Percentiles rank a stretch among this genome's conserved stretches.
These are phyloP conservation scores for Clonostachys rosea DNA, from an alignment of 2,329 filamentous ascomycete species.

Conservation along the genomic window DNA sequence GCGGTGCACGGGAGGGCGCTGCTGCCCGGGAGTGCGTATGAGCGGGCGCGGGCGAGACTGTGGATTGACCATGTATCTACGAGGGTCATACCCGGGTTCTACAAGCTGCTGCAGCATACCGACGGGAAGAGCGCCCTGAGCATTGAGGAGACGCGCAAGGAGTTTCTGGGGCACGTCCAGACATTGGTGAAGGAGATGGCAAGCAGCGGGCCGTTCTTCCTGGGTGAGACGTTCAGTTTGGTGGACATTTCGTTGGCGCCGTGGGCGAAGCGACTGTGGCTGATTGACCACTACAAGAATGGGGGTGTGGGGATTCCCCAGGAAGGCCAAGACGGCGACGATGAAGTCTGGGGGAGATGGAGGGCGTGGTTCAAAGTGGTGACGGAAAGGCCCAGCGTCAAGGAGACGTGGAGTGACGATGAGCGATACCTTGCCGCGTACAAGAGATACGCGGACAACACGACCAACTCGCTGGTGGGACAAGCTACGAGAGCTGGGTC, in stretches of 20 bases:
- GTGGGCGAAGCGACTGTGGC: conserved; percentile 67
- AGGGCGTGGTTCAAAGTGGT: conserved; percentile 58
- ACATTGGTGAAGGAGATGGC: conserved; percentile 58
- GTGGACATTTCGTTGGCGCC: conserved; percentile 70
- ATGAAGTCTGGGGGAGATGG: conserved; percentile 60
- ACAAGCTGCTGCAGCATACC: conserved; percentile 56
- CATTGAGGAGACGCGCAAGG: conserved; percentile 47
- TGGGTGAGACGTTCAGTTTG: conserved; percentile 57
- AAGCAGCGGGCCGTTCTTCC: conserved; percentile 56
- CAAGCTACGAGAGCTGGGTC: conserved; percentile 59
- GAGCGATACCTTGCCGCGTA: conserved; percentile 67
- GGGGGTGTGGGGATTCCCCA: conserved; percentile 43
- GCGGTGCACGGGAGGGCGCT: conserved; percentile 37
- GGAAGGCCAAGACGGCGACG: conserved; percentile 39
- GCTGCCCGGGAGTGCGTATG: conserved; percentile 58
- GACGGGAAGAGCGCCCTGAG: conserved; percentile 35
- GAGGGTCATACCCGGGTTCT: conserved; percentile 65
- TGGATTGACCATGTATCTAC: conserved; percentile 71
- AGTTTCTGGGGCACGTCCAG: conserved; percentile 55
- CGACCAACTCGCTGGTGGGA: conserved; percentile 55
- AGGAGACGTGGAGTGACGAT: conserved; percentile 62
- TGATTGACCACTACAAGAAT: conserved; percentile 71
- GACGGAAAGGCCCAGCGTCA: conserved; percentile 54
- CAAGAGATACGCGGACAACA: conserved; percentile 61
- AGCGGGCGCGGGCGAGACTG: conserved; percentile 59